Percentiles rank a stretch among this genome's conserved stretches.
Evolutionary conservation across 2,329 filamentous ascomycete species (phyloP).

Genomic region (Diaporthe helianthi): DNA sequence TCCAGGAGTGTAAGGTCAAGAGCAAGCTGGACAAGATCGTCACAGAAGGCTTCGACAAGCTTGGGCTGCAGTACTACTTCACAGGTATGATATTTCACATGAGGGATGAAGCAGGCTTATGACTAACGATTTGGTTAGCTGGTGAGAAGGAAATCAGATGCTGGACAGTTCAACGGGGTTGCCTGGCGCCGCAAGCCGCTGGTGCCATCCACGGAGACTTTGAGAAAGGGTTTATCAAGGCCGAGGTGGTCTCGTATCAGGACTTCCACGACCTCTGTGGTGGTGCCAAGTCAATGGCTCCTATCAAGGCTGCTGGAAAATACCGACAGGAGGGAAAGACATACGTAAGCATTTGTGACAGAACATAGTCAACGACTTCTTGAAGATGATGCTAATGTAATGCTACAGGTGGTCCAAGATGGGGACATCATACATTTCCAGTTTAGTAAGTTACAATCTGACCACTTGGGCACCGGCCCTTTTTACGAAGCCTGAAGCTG

Average conservation of each 20-base stretch:
- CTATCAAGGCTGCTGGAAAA: conserved; percentile 54
- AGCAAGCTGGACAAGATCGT: conserved; percentile 51
- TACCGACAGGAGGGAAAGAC: conserved; percentile 53
- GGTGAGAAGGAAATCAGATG: conserved; percentile 55
- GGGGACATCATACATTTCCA: conserved; percentile 54
- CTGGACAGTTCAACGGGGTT: conserved; percentile 50
- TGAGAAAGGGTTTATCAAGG: conserved; percentile 54
- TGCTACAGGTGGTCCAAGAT: conserved; percentile 48
- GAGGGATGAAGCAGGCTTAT: background rate
- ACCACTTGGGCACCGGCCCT: rapidly evolving
- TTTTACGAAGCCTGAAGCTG: background rate
- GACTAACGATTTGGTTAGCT: conserved; percentile 38
- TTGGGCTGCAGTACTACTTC: conserved; percentile 54
- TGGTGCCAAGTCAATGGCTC: conserved; percentile 52
- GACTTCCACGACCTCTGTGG: conserved; percentile 53
- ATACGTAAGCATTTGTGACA: conserved; percentile 44
- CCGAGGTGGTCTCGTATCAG: conserved; percentile 53
- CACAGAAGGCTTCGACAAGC: conserved; percentile 52
- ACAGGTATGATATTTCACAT: conserved; percentile 41
- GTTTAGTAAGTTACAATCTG: conserved; percentile 46
- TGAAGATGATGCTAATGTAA: conserved; percentile 35
- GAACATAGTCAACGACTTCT: background rate
- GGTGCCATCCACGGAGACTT: conserved; percentile 52
- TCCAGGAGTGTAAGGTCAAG: conserved; percentile 51
- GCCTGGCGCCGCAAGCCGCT: conserved; percentile 50